Evolutionary conservation across 371 early-diverging fungal genomes (phyloP).

Genomic region (Mucor plumbeus): DNA sequence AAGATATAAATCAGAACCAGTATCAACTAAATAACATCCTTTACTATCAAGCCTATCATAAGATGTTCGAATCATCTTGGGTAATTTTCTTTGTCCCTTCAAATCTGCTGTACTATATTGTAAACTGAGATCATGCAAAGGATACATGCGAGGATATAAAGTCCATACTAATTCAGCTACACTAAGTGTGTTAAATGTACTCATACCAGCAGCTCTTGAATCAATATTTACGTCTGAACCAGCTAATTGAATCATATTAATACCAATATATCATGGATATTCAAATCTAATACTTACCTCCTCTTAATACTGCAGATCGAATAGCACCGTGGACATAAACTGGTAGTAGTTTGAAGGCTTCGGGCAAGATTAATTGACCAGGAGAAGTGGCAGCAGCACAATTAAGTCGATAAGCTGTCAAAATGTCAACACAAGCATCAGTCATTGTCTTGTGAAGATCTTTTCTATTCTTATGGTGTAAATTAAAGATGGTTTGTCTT

Average conservation of each 20-base stretch:
- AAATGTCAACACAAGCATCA: slow-evolving; percentile 85
- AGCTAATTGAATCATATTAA: slow-evolving; percentile 27
- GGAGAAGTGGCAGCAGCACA: slow-evolving; percentile 89
- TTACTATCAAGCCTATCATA: slow-evolving; percentile 74
- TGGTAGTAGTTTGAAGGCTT: slow-evolving; percentile 95
- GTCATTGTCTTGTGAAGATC: slow-evolving; percentile 85
- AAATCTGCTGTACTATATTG: slow-evolving; percentile 47
- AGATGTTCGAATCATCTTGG: slow-evolving; percentile 78
- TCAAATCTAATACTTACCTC: slow-evolving; percentile 43
- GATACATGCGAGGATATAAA: slow-evolving; percentile 87
- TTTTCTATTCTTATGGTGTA: slow-evolving; percentile 71
- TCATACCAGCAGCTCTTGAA: slow-evolving; percentile 79
- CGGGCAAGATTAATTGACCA: slow-evolving; percentile 96
- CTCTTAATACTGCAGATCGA: slow-evolving; percentile 80
- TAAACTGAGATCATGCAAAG: slow-evolving; percentile 67
- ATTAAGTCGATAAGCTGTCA: slow-evolving; percentile 91
- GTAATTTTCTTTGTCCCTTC: slow-evolving; percentile 58
- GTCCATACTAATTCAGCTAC: slow-evolving; percentile 77
- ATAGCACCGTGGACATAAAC: slow-evolving; percentile 84
- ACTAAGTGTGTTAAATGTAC: slow-evolving; percentile 73
- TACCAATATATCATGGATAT: not conserved
- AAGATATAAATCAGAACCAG: slow-evolving; percentile 76
- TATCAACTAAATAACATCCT: slow-evolving; percentile 87
- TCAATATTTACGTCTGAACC: slow-evolving; percentile 75
- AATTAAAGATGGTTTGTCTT: slow-evolving; percentile 83